Evolutionary conservation across 2,329 filamentous ascomycete species (phyloP), one percentile per base, ranked within the genome.

Genomic region (Dothidotthia symphoricarpi): DNA sequence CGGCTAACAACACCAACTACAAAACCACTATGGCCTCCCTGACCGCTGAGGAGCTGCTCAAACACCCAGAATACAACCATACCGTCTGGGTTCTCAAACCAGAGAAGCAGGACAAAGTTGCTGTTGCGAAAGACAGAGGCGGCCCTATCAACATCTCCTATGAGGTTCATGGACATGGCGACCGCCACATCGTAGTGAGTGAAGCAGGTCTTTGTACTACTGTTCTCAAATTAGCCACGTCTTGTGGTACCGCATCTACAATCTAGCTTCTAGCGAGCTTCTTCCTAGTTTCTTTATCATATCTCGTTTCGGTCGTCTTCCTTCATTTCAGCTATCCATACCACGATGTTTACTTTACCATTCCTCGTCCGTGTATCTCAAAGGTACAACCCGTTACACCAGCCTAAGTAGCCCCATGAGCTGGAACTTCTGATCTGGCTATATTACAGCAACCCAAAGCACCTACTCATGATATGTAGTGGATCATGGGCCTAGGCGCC

Each of bases 401-500:
- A 9, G 9, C 5, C 5, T 9, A 6, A 22, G 9, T 22, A 9
- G 19, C 19, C 5, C 9, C 9, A 6, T 5, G 9, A 6, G 19
- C 9, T 22, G 19, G 19, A 22, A 5, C 5, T 22, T 22, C 9
- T 5, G 9, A 22, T 22, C 19, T 9, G 9, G 19, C 9, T 22
- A 22, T 9, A 6, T 9, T 22, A 22, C 19, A n/a, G n/a, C n/a
- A n/a, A n/a, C n/a, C 19, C 16, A 10, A 22, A 22, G 27, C 10
- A 30, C 9, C 22, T 35, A 41, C 47, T 59, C 26, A 55, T 47
- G 39, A 11, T 3, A 37, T 53, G 31, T 55, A 90, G 86, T 81
- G 86, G 70, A 76, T 94, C 55, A 88, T 88, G 82, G 88, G 88
- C 47, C 76, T 94, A 3, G 87, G 83, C 25, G 82, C 82, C 39